Base-by-base conservation (phyloP, 1,284 basidiomycete species). In the Leccinum pachyderme region DNA sequence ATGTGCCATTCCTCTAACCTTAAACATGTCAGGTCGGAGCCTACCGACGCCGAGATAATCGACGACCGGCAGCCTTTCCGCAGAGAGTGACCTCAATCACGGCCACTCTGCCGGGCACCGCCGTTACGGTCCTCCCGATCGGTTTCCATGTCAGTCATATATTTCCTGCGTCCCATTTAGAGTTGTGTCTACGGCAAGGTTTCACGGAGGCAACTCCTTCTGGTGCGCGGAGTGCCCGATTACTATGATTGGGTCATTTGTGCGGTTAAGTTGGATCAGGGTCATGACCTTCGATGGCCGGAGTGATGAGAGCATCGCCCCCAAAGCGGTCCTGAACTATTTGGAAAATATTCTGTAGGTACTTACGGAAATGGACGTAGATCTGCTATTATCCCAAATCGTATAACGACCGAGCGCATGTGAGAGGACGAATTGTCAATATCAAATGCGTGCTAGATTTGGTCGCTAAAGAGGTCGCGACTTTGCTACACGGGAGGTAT, bases 391-490 rank as follows among this genome's bases (percentile, higher is more conserved):
- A 46, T 59, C 60, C 63, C 18, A 55, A 61, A 72, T 59, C 27
- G 62, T 67, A 72, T 58, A 59, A 52, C 57, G 47, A 49, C 70
- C 58, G 67, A 67, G 61, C 58, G 58, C 71, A 73, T 64, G 71
- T 70, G 70, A 62, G 68, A 60, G 55, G 54, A 54, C 54, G 60
- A 51, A 61, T 68, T 69, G 67, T 69, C 69, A 73, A 69, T 68
- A 70, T 70, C 64, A 61, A 64, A 66, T 54, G 54, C 45, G 50
- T 61, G 46, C 71, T 72, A 59, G 64, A 73, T 70, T 72, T 68
- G 68, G 71, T 63, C 58, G 60, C 57, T 55, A 66, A 54, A 56
- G 64, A 56, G 57, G 55, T 65, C 55, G 59, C 65, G 43, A 60
- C 66, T 58, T 68, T 62, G 62, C 64, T 70, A 48, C 58, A 61